Evolutionary conservation across 306 rosid species (phyloP).

Genomic region (Heteromeles arbutifolia): DNA sequence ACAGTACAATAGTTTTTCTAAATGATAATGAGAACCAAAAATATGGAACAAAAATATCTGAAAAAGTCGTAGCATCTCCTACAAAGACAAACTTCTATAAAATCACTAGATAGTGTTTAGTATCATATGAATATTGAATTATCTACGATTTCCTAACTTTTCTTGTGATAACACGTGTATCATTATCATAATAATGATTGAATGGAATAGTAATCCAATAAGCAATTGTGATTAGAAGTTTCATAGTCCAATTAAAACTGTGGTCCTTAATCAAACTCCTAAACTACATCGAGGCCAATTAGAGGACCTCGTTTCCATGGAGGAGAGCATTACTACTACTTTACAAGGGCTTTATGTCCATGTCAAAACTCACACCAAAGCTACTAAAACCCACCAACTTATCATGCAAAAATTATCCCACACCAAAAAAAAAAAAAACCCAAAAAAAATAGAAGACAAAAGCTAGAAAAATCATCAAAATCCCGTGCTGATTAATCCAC

Average conservation of each 20-base stretch:
- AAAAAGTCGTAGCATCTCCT: neutral
- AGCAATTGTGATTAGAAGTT: conserved; percentile 6
- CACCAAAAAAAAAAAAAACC: neutral
- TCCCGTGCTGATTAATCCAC: conserved; percentile 28
- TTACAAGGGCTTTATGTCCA: conserved; percentile 12
- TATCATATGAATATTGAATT: neutral
- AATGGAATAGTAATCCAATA: neutral
- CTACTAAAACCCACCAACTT: neutral
- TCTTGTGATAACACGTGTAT: neutral
- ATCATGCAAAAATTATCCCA: conserved; percentile 10
- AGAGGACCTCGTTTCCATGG: neutral
- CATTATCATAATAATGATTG: neutral
- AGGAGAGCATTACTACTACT: neutral
- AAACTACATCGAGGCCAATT: conserved; percentile 8
- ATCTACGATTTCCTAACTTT: neutral
- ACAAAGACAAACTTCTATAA: neutral
- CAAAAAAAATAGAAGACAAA: conserved; percentile 5
- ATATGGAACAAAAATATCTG: no score
- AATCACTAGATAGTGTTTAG: neutral
- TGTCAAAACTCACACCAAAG: neutral
- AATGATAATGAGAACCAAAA: no score
- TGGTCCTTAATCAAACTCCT: conserved; percentile 11
- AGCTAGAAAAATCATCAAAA: conserved; percentile 17
- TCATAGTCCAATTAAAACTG: conserved; percentile 14
- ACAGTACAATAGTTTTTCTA: no score